Evolutionary conservation across 768 basidiomycete species (phyloP), one percentile per base, ranked within the genome.

Genomic region (Tulasnella sp.): DNA sequence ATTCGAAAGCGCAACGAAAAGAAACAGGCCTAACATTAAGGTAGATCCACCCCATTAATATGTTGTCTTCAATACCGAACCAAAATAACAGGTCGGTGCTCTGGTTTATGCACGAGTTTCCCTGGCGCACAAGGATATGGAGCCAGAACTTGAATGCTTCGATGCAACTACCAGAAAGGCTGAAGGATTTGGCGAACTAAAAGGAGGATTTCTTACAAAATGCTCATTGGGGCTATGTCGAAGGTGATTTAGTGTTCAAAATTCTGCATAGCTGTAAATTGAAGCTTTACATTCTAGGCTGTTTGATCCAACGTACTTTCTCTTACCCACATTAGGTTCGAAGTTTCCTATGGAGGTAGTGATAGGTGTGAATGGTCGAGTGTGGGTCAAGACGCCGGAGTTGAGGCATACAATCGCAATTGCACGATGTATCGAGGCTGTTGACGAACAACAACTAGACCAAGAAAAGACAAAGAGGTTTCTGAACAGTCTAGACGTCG

Each of bases 111-210:
- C 90, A 0, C 78, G 92, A 22, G 81, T 99, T 27, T 90, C 90
- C 12, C 69, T 93, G 19, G 91, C 95, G 4, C 89, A 92, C 61
- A 86, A 90, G 60, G 92, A 98, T 64, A 92, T 96, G 86, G 95
- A 99, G 48, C 92, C 95, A 1, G 95, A 99, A 61, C 69, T 99
- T 7, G 90, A 95, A 62, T 99, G 95, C 63, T 88, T 95, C 59
- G 88, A 96, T 61, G 86, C 89, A 1, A 83, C 90, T 58, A 89
- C 87, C 22, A 81, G 78, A 56, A 98, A 95, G 65, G 70, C 90
- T 1, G 87, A 88, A 54, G 93, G 90, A 0, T 96, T 86, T 58
- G 95, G 95, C 1, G 91, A 92, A 58, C 72, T 99, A 32, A 90
- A 86, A 57, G 85, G 81, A 6, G 93, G 93, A 1, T 84, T 93